phyloP scores from a whole-genome alignment of 2,329 filamentous ascomycete species.

The Arthrobotrys musiformis region DNA sequence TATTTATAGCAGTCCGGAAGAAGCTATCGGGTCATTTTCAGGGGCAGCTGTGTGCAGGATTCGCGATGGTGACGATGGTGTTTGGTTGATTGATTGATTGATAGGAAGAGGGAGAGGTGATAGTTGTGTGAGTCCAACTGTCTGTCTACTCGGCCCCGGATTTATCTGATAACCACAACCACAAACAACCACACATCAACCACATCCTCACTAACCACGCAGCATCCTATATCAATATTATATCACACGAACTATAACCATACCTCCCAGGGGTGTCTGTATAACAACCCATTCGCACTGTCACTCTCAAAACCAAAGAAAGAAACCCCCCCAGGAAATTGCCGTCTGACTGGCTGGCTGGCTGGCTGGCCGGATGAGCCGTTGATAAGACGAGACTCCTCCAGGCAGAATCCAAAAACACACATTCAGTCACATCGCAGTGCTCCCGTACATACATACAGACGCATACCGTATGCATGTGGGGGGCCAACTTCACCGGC shows the following conservation, averaged over 20 bases:
- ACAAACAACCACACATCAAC: not conserved
- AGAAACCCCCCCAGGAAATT: not conserved
- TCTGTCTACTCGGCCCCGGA: not conserved
- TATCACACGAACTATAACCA: not conserved
- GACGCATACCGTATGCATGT: not conserved
- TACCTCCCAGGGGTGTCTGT: not conserved
- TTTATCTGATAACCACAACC: not conserved
- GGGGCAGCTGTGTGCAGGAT: no score
- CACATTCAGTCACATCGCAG: not conserved
- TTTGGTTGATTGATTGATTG: no score
- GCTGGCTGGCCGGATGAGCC: not conserved
- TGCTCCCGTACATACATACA: not conserved
- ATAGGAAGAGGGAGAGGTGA: not conserved
- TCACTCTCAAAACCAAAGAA: not conserved
- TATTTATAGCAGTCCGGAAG: no score
- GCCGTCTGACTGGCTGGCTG: not conserved
- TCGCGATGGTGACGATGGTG: no score
- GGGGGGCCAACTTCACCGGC: conserved; percentile 8
- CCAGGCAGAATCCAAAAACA: not conserved
- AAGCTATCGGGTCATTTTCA: no score
- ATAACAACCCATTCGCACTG: not conserved
- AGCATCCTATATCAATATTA: no score
- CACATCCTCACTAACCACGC: no score
- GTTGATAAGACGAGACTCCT: not conserved
- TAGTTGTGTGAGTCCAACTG: not conserved